These are phyloP conservation scores for Coniochaeta prunicola DNA, from an alignment of 2,329 filamentous ascomycete species.

Conservation along the genomic window DNA sequence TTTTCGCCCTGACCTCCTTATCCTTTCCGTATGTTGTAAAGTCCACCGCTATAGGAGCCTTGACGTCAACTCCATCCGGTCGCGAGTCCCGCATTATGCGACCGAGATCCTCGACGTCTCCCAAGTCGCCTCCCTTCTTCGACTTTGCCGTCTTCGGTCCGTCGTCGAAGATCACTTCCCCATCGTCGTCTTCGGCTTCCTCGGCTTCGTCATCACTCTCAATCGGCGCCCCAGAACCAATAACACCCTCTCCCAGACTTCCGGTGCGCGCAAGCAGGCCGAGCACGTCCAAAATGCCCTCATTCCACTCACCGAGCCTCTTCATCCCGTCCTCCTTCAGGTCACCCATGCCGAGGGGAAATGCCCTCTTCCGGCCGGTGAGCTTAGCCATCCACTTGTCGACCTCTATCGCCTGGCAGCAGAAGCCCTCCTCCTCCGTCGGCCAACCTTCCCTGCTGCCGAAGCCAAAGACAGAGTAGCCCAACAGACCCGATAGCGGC, in stretches of 20 bases:
- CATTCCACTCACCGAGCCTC: slow-evolving; percentile 69
- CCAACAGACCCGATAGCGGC: slow-evolving; percentile 66
- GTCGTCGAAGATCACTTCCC: slow-evolving; percentile 42
- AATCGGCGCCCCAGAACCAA: slow-evolving; percentile 72
- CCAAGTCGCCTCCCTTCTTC: slow-evolving; percentile 45
- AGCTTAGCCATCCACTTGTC: slow-evolving; percentile 98
- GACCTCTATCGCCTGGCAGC: slow-evolving; percentile 81
- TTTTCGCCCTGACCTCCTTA: slow-evolving; percentile 36
- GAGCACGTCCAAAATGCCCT: slow-evolving; percentile 67
- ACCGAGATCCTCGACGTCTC: slow-evolving; percentile 81
- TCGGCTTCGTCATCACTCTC: slow-evolving; percentile 77
- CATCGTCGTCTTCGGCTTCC: slow-evolving; percentile 51
- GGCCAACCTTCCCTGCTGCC: slow-evolving; percentile 91
- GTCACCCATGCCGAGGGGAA: slow-evolving; percentile 82
- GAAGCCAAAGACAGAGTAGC: slow-evolving; percentile 91
- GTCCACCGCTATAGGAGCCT: slow-evolving; percentile 66
- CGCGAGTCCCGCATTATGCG: slow-evolving; percentile 48
- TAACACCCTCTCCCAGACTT: slow-evolving; percentile 55
- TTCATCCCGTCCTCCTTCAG: slow-evolving; percentile 64
- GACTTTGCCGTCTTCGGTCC: slow-evolving; percentile 31
- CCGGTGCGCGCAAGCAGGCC: slow-evolving; percentile 54
- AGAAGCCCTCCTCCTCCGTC: slow-evolving; percentile 83
- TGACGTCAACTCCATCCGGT: slow-evolving; percentile 16
- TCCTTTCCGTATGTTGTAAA: slow-evolving; percentile 66
- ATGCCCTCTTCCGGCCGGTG: slow-evolving; percentile 78